phyloP scores from a whole-genome alignment of 352 stramenopile genomes.

The Globisporangium acanthophoron region DNA sequence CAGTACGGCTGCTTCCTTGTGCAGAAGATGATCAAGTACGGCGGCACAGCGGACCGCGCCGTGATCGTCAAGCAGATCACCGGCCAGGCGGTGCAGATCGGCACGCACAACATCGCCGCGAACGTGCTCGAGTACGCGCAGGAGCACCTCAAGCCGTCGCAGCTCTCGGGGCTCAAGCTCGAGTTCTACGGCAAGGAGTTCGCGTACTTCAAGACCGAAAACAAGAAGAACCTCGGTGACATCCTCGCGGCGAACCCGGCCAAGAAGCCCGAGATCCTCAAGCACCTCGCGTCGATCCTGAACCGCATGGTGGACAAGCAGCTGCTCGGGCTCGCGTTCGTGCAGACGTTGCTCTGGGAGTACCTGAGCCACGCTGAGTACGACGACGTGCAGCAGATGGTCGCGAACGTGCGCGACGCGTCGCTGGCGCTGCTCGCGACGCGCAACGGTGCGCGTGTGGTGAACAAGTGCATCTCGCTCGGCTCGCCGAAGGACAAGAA shows the following conservation, averaged over 20 bases:
- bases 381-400: slow-evolving; percentile 78
- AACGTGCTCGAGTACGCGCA: slow-evolving; percentile 91
- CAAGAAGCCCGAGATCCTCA: slow-evolving; percentile 74
- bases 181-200: slow-evolving; percentile 90
- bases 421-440: slow-evolving; percentile 83
- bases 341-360: slow-evolving; percentile 88
- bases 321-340: slow-evolving; percentile 81
- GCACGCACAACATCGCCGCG: slow-evolving; percentile 93
- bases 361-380: slow-evolving; percentile 82
- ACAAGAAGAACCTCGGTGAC: slow-evolving; percentile 76
- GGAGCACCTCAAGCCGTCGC: slow-evolving; percentile 82
- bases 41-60: slow-evolving; percentile 69
- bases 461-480: slow-evolving; percentile 82
- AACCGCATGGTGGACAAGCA: slow-evolving; percentile 90
- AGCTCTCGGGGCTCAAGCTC: slow-evolving; percentile 81
- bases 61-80: slow-evolving; percentile 90
- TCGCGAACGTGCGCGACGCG: slow-evolving; percentile 82
- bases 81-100: slow-evolving; percentile 90
- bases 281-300: slow-evolving; percentile 57
- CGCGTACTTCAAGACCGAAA: slow-evolving; percentile 80
- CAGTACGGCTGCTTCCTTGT: slow-evolving; percentile 97
- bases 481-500: slow-evolving; percentile 88
- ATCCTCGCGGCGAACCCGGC: slow-evolving; percentile 58
- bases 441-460: slow-evolving; percentile 80
- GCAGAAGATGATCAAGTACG: slow-evolving; percentile 96